phyloP scores from a whole-genome alignment of 345 rosid genomes.

The Ailanthus altissimus region DNA sequence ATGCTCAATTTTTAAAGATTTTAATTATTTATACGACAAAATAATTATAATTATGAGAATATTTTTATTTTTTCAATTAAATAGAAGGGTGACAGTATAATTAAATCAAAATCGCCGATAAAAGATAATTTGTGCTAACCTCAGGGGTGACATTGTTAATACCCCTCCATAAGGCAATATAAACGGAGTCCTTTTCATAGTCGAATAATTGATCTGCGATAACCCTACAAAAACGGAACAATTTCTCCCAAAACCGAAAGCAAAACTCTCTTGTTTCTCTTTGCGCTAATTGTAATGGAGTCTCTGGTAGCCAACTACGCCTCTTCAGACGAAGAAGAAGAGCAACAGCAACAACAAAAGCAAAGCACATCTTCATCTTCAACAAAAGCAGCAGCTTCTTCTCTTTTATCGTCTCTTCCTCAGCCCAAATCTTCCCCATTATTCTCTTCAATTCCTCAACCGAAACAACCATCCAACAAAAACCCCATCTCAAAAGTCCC shows the following conservation, averaged over 20 bases:
- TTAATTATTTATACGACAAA: no score
- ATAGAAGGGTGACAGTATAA: no score
- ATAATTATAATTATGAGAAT: no score
- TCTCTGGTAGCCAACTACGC: slow-evolving; percentile 80
- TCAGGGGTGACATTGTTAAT: no score
- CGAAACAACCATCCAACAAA: slow-evolving; percentile 26
- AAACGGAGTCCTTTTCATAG: no score
- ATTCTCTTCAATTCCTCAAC: slow-evolving; percentile 32
- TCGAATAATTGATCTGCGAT: no score
- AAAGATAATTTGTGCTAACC: no score
- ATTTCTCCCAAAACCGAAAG: neutral
- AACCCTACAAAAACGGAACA: no score
- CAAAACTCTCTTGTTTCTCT: neutral
- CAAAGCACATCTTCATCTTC: slow-evolving; percentile 6
- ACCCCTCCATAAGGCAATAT: no score
- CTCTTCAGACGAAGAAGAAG: slow-evolving; percentile 83
- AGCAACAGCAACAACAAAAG: slow-evolving; percentile 16
- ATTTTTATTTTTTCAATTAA: no score
- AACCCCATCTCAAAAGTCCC: slow-evolving; percentile 9
- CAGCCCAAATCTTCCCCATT: slow-evolving; percentile 25
- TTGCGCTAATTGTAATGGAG: slow-evolving; percentile 49
- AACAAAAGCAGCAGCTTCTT: neutral
- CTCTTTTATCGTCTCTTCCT: slow-evolving; percentile 30
- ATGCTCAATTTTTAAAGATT: no score
- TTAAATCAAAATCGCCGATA: no score